Base-by-base conservation (phyloP, 257 asterid genomes). In the Handroanthus guayacan region DNA sequence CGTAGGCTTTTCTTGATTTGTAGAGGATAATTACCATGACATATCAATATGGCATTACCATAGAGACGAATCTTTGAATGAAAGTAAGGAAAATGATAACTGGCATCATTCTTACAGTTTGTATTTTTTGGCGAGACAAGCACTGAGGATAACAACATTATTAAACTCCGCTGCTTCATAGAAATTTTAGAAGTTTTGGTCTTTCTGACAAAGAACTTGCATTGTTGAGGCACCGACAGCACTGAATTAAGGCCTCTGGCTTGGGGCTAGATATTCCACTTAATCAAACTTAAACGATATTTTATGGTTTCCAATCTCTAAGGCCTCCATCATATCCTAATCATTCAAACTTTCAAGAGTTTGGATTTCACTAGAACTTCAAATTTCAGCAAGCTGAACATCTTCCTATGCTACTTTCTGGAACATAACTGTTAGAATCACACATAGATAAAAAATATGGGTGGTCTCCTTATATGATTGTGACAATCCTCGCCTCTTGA, bases 331-430 rank as follows among this genome's bases (percentile, higher is more conserved):
- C 61, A 41, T 56, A 16, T 39, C 25, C 45, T 44, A 41, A 54
- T 55, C 5, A 1, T 41, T 50, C 17, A 61, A 51, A 38, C 14
- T 12, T 36, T 1, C 48, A 50, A 51, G 47, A 34, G 48, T 9
- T 69, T 14, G 31, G 48, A 50, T 51, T 47, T 66, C 48, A 36
- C 13, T 34, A 13, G 6, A 45, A 37, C 48, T 77, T 20, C 58
- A 70, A 63, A 77, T 43, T 66, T 55, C 47, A 64, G 57, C 38
- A 75, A 65, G 58, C 31, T 69, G 56, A 45, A 58, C 41, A 69
- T 70, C 13, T 50, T 51, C 20, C 70, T n/a, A n/a, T 34, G 18
- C 48, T 11, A 51, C 31, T 43, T 69, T 18, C 11, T 36, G 20
- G 34, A 57, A 66, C 57, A 72, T 25, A 25, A 25, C 31, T 25